Evolutionary conservation across 208 protist genomes (phyloP), one percentile per base, ranked within the genome.

Genomic region (Crithidia acanthocephali): DNA sequence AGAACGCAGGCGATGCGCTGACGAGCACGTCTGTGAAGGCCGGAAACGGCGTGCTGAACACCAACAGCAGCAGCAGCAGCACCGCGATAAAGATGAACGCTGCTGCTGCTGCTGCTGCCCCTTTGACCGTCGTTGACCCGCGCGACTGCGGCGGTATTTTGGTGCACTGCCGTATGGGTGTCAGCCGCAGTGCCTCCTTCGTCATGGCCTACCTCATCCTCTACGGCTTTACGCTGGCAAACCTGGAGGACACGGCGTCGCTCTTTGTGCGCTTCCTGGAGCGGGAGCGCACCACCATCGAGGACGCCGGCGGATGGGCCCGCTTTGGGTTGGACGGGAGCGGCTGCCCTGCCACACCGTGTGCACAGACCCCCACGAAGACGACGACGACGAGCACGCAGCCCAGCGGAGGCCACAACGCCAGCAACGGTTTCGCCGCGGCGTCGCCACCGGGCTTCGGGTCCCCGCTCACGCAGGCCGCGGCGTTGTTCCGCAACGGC

Each of bases 121-220:
- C 52, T 30, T 23, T 50, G 35, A 65, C 60, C 4, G 35, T 69
- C 6, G 61, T 75, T 13, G 68, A 80, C 50, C 67, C 74, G 47
- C 66, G 74, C 15, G 80, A 83, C 55, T 83, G 68, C 65, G 90
- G 90, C 27, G 84, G 87, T 45, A 78, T 93, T 33, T 82, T 96
- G 40, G 82, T 96, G 55, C 86, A 93, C 79, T 96, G 91, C 63
- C 86, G 87, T 15, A 87, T 89, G 79, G 91, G 91, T 50, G 81
- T 96, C 23, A 93, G 87, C 58, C 86, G 91, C 40, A 93, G 87
- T 47, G 91, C 87, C 27, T 80, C 85, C 23, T 81, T 94, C 51
- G 64, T 96, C 10, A 65, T 96, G 20, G 88, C 86, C 16, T 96
- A 96, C 42, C 71, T 94, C 40, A 94, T 96, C 27, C 76, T 95